Percentiles rank a stretch among this genome's conserved stretches.
phyloP scores from a whole-genome alignment of 805 yeast genomes.

The Zygosaccharomyces bailii region DNA sequence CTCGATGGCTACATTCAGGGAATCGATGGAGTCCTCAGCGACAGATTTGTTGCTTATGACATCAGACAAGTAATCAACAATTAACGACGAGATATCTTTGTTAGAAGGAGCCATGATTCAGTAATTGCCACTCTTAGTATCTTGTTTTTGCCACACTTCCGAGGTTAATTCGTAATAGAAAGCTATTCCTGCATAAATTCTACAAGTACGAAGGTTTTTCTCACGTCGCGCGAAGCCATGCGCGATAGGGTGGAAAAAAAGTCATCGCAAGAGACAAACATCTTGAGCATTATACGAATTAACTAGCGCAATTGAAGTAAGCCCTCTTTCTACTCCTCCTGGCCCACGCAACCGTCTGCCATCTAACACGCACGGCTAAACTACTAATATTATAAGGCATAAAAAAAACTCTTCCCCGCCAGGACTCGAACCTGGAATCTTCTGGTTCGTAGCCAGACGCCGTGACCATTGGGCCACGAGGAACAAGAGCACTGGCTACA shows the following conservation, averaged over 20 bases:
- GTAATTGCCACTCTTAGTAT: neutral
- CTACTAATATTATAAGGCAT: neutral
- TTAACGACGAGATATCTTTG: constrained; percentile 66
- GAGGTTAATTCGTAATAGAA: neutral
- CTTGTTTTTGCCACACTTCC: too few relatives aligned
- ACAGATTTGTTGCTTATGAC: constrained; percentile 60
- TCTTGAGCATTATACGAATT: too few relatives aligned
- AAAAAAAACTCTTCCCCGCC: constrained; percentile 42
- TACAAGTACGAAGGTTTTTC: neutral
- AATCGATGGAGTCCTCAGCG: constrained; percentile 76
- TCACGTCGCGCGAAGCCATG: neutral
- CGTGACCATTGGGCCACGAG: constrained; percentile 77
- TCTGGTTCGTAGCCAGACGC: constrained; percentile 67
- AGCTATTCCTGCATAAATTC: neutral
- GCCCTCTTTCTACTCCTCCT: too few relatives aligned
- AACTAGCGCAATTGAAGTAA: too few relatives aligned
- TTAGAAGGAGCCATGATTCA: constrained; percentile 45
- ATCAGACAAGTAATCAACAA: constrained; percentile 65
- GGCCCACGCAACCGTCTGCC: too few relatives aligned
- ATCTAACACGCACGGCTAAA: too few relatives aligned
- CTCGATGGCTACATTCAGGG: constrained; percentile 90
- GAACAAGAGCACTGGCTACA: constrained; percentile 47
- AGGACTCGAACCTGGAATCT: constrained; percentile 56
- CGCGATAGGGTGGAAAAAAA: neutral
- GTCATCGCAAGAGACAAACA: neutral